Evolutionary conservation across 805 yeast species (phyloP).

Genomic region (Jamesozyma spencerorum): DNA sequence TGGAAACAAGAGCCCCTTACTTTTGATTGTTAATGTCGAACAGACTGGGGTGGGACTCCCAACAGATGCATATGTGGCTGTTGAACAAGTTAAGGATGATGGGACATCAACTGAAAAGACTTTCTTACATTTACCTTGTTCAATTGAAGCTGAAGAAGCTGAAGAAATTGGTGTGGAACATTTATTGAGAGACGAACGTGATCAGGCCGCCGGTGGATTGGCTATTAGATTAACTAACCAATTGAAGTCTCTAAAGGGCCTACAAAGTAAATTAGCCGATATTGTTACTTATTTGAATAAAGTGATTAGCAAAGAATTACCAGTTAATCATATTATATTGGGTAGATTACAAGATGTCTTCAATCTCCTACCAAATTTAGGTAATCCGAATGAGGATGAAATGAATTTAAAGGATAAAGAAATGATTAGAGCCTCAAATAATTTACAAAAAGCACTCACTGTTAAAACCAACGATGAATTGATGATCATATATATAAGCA

Average conservation of each 20-base stretch:
- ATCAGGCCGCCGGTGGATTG: conserved; percentile 90
- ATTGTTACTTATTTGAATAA: conserved; percentile 70
- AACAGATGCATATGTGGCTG: conserved; percentile 87
- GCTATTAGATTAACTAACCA: conserved; percentile 83
- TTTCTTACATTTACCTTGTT: conserved; percentile 85
- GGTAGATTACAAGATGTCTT: conserved; percentile 93
- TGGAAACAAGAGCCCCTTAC: conserved; percentile 48
- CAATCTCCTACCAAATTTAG: conserved; percentile 79
- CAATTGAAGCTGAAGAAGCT: conserved; percentile 95
- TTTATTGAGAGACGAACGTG: conserved; percentile 83
- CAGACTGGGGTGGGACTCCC: conserved; percentile 81
- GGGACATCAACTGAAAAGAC: conserved; percentile 90
- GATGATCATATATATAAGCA: conserved; percentile 85
- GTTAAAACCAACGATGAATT: conserved; percentile 92
- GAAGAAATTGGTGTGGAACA: conserved; percentile 99
- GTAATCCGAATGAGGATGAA: conserved; percentile 30
- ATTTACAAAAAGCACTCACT: conserved; percentile 72
- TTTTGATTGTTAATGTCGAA: conserved; percentile 85
- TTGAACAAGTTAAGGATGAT: conserved; percentile 93
- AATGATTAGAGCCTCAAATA: conserved; percentile 33
- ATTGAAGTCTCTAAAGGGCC: conserved; percentile 76
- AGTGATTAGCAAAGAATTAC: conserved; percentile 62
- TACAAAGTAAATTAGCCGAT: conserved; percentile 68
- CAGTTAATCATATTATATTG: conserved; percentile 80
- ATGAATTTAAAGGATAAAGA: conserved; percentile 21